Evolutionary conservation across 164 flowering plant species (phyloP), one percentile per base, ranked within the genome.

Genomic region (Warburgia ugandensis): DNA sequence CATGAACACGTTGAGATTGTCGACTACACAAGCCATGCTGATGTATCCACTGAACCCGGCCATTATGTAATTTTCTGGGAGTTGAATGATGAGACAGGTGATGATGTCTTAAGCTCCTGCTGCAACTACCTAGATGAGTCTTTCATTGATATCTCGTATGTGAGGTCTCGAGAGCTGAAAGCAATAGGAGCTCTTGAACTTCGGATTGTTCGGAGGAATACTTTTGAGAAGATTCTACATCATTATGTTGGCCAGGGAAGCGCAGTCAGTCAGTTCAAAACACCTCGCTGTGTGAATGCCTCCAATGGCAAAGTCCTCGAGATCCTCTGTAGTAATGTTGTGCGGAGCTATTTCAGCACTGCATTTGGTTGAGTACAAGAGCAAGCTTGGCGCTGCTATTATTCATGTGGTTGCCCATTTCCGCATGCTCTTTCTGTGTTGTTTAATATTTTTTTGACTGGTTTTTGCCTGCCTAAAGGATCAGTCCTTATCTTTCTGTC

Each of bases 21-120:
- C 0, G 97, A 91, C 48, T 86, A 75, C 76, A 72, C 92, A 0
- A 91, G 97, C 67, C 65, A 68, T 3, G 86, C 62, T 0, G 88
- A 91, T 51, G 0, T 66, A 23, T 68, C 83, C 3, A 47, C 68
- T 0, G 84, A 87, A 0, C 94, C 96, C 0, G 92, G 87, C 4
- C 95, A 81, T 63, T 91, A 84, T 39, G 87, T 87, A 3, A 73
- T 90, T 19, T 90, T 76, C 67, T 80, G 79, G 94, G 96, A 86
- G 54, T 35, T 90, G 10, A 83, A 56, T 13, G 72, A 85, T 0
- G 83, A 77, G 17, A 69, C 73, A 0, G 59, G 48, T 11, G 82
- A 76, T 3, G 79, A 72, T 4, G 73, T 74, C 0, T n/a, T 86
- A 11, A 32, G 43, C 1, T 84, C 77, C 17, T 84, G 91, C 61